Evolutionary conservation across 257 asterid genomes (phyloP).

Genomic region (Petrea volubilis): DNA sequence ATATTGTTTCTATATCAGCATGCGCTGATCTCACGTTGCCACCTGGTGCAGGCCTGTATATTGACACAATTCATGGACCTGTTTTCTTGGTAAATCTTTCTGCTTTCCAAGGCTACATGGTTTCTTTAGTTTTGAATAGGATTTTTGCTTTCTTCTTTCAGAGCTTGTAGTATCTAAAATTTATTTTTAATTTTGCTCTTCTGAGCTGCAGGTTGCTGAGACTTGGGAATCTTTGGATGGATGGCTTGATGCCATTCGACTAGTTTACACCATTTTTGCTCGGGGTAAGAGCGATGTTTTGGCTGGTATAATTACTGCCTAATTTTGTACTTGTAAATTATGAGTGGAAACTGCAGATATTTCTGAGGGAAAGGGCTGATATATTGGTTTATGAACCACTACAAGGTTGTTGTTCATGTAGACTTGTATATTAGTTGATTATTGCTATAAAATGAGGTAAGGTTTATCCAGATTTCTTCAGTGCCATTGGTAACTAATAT

Average conservation of each 20-base stretch:
- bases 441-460: conserved; percentile 33
- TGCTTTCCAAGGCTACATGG: background rate
- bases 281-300: conserved; percentile 93
- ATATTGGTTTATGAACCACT: conserved; percentile 15
- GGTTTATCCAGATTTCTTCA: conserved; percentile 26
- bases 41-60: conserved; percentile 94
- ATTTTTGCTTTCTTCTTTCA: background rate
- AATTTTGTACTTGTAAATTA: conserved; percentile 38
- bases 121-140: background rate
- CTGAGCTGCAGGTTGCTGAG: conserved; percentile 75
- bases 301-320: conserved; percentile 88
- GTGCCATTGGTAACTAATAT: background rate
- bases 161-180: background rate
- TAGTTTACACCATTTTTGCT: conserved; percentile 91
- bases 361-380: conserved; percentile 25
- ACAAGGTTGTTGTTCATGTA: conserved; percentile 5
- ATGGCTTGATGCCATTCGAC: conserved; percentile 96
- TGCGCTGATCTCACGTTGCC: conserved; percentile 96
- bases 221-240: conserved; percentile 98
- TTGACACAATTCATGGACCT: conserved; percentile 77
- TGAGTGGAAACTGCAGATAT: conserved; percentile 21
- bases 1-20: conserved; percentile 74
- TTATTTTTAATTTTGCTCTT: background rate
- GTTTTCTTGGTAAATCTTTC: conserved; percentile 64
- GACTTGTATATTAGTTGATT: conserved; percentile 51